phyloP scores from a whole-genome alignment of 2,329 filamentous ascomycete species.

The Alternaria arborescens region DNA sequence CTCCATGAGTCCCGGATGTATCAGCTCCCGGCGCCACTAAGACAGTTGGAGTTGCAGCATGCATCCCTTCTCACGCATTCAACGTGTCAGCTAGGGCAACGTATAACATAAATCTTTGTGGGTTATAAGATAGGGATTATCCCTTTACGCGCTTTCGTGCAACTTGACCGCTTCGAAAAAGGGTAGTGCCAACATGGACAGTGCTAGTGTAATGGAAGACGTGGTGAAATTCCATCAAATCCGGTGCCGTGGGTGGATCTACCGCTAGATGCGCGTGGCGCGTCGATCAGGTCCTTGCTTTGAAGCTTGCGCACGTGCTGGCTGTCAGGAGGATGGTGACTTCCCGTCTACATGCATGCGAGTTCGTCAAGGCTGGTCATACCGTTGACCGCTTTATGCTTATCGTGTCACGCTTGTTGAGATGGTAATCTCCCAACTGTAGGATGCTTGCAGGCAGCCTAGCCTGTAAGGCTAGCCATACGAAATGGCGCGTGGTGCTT shows the following conservation, averaged over 20 bases:
- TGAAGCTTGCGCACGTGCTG: not conserved
- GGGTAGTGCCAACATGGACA: not conserved
- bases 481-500: not conserved
- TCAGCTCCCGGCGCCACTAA: constrained; percentile 45
- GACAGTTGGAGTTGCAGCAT: constrained; percentile 37
- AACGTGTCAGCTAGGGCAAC: constrained; percentile 29
- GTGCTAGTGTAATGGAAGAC: not conserved
- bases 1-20: constrained; percentile 43
- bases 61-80: constrained; percentile 22
- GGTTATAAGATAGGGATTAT: not conserved
- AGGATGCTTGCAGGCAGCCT: not conserved
- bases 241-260: constrained; percentile 23
- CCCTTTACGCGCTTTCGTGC: not conserved
- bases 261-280: constrained; percentile 19
- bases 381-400: constrained; percentile 1
- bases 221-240: constrained; percentile 7
- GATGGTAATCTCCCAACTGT: not conserved
- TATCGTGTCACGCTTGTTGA: not conserved
- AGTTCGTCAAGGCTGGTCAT: not conserved
- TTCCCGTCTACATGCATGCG: not conserved
- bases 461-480: not conserved
- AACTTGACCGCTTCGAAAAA: not conserved
- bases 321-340: not conserved
- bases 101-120: not conserved
- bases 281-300: constrained; percentile 18